phyloP scores from a whole-genome alignment of 2,329 filamentous ascomycete genomes.

The Zymoseptoria pseudotritici region DNA sequence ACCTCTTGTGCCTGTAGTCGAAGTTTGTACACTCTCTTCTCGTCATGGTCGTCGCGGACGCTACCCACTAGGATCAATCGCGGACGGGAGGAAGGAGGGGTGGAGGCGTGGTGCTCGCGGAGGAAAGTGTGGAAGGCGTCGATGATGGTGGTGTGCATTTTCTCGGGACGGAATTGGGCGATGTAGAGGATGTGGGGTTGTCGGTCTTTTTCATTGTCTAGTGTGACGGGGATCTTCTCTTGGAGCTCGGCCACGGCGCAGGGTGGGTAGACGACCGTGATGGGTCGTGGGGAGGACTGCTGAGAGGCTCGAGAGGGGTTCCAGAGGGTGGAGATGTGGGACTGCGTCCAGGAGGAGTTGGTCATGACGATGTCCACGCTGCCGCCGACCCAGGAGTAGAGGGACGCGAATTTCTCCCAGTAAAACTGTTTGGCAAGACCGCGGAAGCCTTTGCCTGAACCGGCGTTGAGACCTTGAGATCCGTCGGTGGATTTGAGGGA shows the following conservation, averaged over 20 bases:
- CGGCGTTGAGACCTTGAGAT: constrained; percentile 75
- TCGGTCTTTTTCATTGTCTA: constrained; percentile 60
- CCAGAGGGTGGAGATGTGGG: constrained; percentile 76
- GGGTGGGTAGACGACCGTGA: constrained; percentile 80
- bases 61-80: constrained; percentile 81
- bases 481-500: constrained; percentile 37
- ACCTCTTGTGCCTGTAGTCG: constrained; percentile 78
- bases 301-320: constrained; percentile 42
- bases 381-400: constrained; percentile 77
- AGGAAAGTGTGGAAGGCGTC: constrained; percentile 75
- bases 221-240: constrained; percentile 62
- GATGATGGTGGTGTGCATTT: constrained; percentile 85
- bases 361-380: constrained; percentile 93
- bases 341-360: constrained; percentile 90
- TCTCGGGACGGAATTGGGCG: constrained; percentile 94
- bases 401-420: constrained; percentile 74
- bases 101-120: constrained; percentile 43
- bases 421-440: constrained; percentile 71
- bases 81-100: constrained; percentile 34
- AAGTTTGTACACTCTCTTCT: constrained; percentile 78
- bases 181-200: constrained; percentile 79
- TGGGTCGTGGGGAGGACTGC: constrained; percentile 46
- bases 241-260: constrained; percentile 83
- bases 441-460: constrained; percentile 64
- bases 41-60: constrained; percentile 76